A percentile compares a stretch with the other conserved stretches of the same genome.
phyloP scores from a whole-genome alignment of 2,329 filamentous ascomycete genomes.

The Nemania sp. region DNA sequence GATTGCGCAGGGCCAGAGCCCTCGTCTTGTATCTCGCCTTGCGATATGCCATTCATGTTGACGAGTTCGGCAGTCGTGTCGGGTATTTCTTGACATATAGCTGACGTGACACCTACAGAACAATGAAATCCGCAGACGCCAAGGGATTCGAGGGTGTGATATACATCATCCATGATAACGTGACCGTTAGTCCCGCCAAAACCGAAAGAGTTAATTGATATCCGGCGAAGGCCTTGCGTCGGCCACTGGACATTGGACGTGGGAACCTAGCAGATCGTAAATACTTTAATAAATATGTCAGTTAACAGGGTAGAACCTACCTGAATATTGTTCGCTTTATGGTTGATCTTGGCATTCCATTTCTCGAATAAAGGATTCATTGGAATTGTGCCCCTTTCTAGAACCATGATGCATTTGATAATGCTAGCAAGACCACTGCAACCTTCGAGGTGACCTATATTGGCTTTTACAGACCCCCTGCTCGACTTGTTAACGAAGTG shows the following conservation, averaged over 20 bases:
- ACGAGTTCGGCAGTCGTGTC: not conserved
- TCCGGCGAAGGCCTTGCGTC: not conserved
- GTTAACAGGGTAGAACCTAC: not conserved
- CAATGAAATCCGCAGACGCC: too few species aligned
- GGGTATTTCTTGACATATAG: not conserved
- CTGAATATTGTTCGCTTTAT: constrained; percentile 1
- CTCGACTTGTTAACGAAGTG: not conserved
- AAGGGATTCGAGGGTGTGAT: too few species aligned
- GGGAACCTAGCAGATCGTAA: not conserved
- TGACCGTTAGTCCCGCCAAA: constrained; percentile 1
- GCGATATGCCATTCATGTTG: too few species aligned
- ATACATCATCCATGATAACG: not conserved
- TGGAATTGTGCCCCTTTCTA: constrained; percentile 22
- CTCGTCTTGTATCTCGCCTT: too few species aligned
- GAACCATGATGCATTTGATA: not conserved
- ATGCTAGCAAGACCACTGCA: not conserved
- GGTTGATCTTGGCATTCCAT: constrained; percentile 23
- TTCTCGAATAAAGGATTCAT: constrained; percentile 15
- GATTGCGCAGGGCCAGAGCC: too few species aligned
- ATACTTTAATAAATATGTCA: not conserved
- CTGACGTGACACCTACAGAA: not conserved
- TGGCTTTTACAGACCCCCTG: not conserved
- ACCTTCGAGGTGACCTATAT: not conserved
- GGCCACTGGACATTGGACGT: not conserved
- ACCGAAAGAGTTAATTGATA: not conserved